Evolutionary conservation across 2,329 filamentous ascomycete species (phyloP).

Genomic region (Pyrenochaeta sp.): DNA sequence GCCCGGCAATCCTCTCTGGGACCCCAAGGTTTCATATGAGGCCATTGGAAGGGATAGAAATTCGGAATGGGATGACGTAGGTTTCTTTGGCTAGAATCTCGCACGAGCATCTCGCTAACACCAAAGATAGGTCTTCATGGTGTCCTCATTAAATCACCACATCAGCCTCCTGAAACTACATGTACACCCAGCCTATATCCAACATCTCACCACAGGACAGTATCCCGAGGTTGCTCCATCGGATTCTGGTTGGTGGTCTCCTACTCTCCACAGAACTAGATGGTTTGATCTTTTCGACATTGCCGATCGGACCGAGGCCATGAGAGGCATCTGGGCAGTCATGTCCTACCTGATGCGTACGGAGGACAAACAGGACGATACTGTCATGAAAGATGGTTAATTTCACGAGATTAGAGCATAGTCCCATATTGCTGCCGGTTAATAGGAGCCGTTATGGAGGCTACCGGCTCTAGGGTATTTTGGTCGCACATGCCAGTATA

Average conservation of each 20-base stretch:
- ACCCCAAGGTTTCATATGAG: slow-evolving; percentile 62
- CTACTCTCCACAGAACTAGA: slow-evolving; percentile 61
- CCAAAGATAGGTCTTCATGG: slow-evolving; percentile 62
- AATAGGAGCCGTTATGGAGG: too few relatives aligned
- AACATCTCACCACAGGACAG: slow-evolving; percentile 59
- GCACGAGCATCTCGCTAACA: slow-evolving; percentile 21
- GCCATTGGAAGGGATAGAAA: slow-evolving; percentile 62
- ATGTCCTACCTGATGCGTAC: slow-evolving; percentile 60
- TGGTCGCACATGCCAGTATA: too few relatives aligned
- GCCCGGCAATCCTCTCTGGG: slow-evolving; percentile 62
- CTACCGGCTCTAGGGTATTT: too few relatives aligned
- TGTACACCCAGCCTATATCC: slow-evolving; percentile 64
- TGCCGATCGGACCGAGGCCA: slow-evolving; percentile 62
- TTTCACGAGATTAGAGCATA: too few relatives aligned
- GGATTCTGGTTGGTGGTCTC: slow-evolving; percentile 56
- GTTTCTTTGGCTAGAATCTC: slow-evolving; percentile 28
- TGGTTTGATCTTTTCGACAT: slow-evolving; percentile 67
- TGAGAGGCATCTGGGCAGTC: slow-evolving; percentile 65
- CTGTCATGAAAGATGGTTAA: slow-evolving; percentile 10
- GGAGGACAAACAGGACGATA: slow-evolving; percentile 7
- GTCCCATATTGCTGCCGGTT: too few relatives aligned
- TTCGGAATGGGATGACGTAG: slow-evolving; percentile 62
- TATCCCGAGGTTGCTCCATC: slow-evolving; percentile 30
- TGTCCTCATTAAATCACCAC: slow-evolving; percentile 70
- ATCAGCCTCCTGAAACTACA: slow-evolving; percentile 65